Base-by-base conservation (phyloP, 805 yeast species). In the Wickerhamomyces alni region DNA sequence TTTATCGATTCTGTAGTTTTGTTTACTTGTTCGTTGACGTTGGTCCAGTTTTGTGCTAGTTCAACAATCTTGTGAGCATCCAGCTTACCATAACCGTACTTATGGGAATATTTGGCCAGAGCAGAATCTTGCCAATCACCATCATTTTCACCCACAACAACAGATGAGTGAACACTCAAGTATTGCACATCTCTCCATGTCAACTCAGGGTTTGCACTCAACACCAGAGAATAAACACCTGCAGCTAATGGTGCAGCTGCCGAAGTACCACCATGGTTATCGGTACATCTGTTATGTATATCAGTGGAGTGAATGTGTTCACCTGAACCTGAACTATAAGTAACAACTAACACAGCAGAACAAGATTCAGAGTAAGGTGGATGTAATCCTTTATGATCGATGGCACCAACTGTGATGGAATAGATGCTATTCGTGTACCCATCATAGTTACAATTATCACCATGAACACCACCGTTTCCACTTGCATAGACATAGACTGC, bases 191-290 rank as follows among this genome's bases (percentile, higher is more conserved):
- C 99, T 58, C 99, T 75, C 99, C 99, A 93, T 0, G 96, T 85
- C 40, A 93, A 72, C 5, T 81, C 72, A 1, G 96, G 95, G 48
- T 95, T 84, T 4, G 82, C 88, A 50, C 82, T 80, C 37, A 93
- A 66, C 2, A 86, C 86, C 38, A 93, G 67, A 0, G 97, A 76
- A 58, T 85, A 87, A 1, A 93, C 73, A n/a, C 98, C 99, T 0
- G 98, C 97, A 0, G 97, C 98, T 41, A 93, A 70, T 0, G 99
- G 99, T 0, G 99, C 99, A 13, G 99, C 97, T 0, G 99, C 99
- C 17, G 98, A 91, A 0, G 99, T 93, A 17, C 99, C 99, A 10
- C 97, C 96, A 60, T 93, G 99, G 19, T 51, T 60, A 29, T 71
- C 71, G 2, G 94, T 67, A 61, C 99, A 93, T 48, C 66, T 61